A percentile compares a stretch with the other conserved stretches of the same genome.
phyloP scores from a whole-genome alignment of 140 eudicot genomes.

The Flaveria floridana region DNA sequence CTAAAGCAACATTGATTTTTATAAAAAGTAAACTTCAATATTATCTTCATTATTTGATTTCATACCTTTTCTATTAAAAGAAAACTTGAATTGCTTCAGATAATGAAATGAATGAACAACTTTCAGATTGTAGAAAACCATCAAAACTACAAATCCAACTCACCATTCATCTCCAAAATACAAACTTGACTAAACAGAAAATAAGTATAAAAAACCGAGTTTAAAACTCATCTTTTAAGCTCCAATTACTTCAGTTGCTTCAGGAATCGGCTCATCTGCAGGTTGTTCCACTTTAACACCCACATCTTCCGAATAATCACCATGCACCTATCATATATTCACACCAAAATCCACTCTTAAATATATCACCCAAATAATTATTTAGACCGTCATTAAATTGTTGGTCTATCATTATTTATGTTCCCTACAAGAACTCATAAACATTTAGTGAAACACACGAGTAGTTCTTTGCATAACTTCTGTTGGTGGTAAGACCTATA shows the following conservation, averaged over 20 bases:
- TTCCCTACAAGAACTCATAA: no score
- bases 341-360: neutral
- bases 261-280: conserved; percentile 54
- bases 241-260: conserved; percentile 58
- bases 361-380: no score
- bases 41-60: no score
- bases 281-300: conserved; percentile 66
- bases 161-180: conserved; percentile 18
- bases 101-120: neutral
- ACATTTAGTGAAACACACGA: no score
- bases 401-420: no score
- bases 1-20: no score
- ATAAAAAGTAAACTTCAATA: no score
- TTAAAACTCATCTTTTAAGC: conserved; percentile 35
- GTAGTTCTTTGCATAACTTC: no score
- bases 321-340: conserved; percentile 50
- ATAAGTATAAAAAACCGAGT: neutral
- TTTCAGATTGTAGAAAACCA: conserved; percentile 10
- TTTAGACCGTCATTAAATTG: no score
- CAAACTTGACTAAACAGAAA: neutral
- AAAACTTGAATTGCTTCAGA: neutral
- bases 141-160: conserved; percentile 25
- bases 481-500: no score
- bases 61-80: neutral
- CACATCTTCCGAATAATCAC: conserved; percentile 60